A percentile compares a stretch with the other conserved stretches of the same genome.
Conservation (phyloP, 768 basidiomycete species). For the Russula sp. region DNA sequence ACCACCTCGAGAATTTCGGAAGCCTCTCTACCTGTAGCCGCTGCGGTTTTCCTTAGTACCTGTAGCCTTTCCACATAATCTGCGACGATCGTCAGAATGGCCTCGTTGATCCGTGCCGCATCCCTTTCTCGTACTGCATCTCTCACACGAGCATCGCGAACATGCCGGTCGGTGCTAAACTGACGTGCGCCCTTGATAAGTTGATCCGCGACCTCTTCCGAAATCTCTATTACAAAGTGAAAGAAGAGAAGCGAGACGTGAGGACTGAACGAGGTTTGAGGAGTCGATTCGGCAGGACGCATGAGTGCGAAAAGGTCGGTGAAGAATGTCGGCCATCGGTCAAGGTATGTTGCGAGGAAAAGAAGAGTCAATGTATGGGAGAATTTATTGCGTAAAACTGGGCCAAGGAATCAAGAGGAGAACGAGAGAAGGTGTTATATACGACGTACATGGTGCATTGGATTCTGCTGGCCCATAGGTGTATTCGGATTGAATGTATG, state of each 20-base stretch:
- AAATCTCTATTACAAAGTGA: slow-evolving; percentile 89
- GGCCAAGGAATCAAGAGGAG: slow-evolving; percentile 19
- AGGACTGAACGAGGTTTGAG: slow-evolving; percentile 62
- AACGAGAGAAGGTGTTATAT: slow-evolving; percentile 5
- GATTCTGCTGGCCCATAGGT: slow-evolving; percentile 79
- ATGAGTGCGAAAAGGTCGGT: slow-evolving; percentile 69
- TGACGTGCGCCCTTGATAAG: slow-evolving; percentile 83
- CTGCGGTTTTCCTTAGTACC: slow-evolving; percentile 42
- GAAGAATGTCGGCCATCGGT: slow-evolving; percentile 86
- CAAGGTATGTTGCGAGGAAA: slow-evolving; percentile 81
- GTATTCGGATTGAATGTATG: slow-evolving; percentile 87
- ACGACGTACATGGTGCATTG: slow-evolving; percentile 66
- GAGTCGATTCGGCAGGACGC: slow-evolving; percentile 50
- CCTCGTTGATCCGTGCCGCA: slow-evolving; percentile 78
- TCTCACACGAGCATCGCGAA: slow-evolving; percentile 77
- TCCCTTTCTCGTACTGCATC: slow-evolving; percentile 90
- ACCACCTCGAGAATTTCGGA: slow-evolving; percentile 68
- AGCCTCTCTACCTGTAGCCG: slow-evolving; percentile 46
- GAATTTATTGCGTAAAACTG: slow-evolving; percentile 93
- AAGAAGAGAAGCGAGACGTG: slow-evolving; percentile 87
- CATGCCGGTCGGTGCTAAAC: slow-evolving; percentile 63
- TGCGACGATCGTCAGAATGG: slow-evolving; percentile 76
- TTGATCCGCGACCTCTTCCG: slow-evolving; percentile 95
- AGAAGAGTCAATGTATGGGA: slow-evolving; percentile 85
- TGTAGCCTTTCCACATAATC: slow-evolving; percentile 60